Evolutionary conservation across 805 yeast species (phyloP), one percentile per base, ranked within the genome.

Genomic region (Wickerhamiella siamensis): DNA sequence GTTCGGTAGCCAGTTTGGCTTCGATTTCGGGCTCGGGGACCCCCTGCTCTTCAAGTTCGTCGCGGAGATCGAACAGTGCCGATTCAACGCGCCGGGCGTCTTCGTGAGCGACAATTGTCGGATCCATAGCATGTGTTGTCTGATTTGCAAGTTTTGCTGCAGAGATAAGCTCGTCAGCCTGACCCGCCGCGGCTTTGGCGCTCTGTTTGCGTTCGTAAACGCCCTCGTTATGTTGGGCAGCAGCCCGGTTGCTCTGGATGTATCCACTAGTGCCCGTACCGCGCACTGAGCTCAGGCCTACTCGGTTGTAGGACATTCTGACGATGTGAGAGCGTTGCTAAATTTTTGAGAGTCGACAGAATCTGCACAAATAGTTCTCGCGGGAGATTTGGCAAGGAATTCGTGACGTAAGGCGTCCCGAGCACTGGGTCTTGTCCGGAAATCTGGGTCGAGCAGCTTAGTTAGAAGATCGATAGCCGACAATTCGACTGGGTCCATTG

Each of bases 401-500:
- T 74, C 72, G 59, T 72, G 65, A 27, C 63, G 52, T 35, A 87
- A 57, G n/a, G 88, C 70, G 51, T 81, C 73, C 10, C 69, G 67
- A 3, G 79, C 76, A 0, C 83, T 74, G 62, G 75, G 68, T 39
- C 97, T 68, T 31, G 72, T 70, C 16, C 63, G 60, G 4, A 87
- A 88, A 53, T 83, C 81, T 46, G 93, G 67, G 33, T 67, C 66
- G 46, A 88, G 62, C 54, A 94, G 80, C 19, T 69, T 64, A 32
- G 62, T 49, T 15, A 64, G 52, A 33, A 53, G 26, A 17, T 33
- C 38, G 17, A 21, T 19, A 9, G 41, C 29, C 31, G 26, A 14
- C 37, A 46, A 6, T 12, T 31, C 20, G 4, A 3, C 20, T 4
- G 20, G 15, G n/a, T 17, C n/a, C n/a, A 38, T n/a, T 15, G n/a